Percentiles rank a stretch among this genome's conserved stretches.
phyloP scores from a whole-genome alignment of 768 basidiomycete species.

The Lactarius tabidus region DNA sequence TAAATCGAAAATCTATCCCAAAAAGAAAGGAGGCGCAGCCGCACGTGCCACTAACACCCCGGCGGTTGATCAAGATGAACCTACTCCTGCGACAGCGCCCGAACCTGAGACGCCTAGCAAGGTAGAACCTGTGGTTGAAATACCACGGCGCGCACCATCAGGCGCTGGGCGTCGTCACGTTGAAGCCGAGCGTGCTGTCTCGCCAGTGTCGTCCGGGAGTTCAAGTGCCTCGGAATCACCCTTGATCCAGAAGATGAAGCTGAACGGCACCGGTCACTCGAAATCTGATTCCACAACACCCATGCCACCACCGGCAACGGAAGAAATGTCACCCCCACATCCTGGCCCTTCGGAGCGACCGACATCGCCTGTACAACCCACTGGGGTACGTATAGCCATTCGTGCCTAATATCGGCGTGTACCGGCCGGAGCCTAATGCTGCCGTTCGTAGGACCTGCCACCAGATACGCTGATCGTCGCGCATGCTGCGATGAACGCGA shows the following conservation, averaged over 20 bases:
- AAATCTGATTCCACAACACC: constrained; percentile 32
- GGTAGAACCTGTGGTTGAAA: constrained; percentile 37
- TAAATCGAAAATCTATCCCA: constrained; percentile 46
- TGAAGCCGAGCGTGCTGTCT: constrained; percentile 54
- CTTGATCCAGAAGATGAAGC: constrained; percentile 61
- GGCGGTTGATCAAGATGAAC: constrained; percentile 25
- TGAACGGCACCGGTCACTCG: constrained; percentile 46
- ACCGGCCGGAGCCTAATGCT: not conserved
- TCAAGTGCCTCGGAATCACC: constrained; percentile 75
- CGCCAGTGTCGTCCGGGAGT: constrained; percentile 61
- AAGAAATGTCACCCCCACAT: constrained; percentile 17
- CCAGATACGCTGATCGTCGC: constrained; percentile 71
- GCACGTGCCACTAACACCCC: constrained; percentile 45
- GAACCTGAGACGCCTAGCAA: constrained; percentile 56
- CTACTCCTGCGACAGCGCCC: constrained; percentile 32
- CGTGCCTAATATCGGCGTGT: not conserved
- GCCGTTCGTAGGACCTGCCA: constrained; percentile 31
- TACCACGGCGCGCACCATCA: constrained; percentile 14
- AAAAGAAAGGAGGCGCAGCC: constrained; percentile 54
- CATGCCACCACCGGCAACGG: constrained; percentile 22
- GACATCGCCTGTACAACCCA: constrained; percentile 16
- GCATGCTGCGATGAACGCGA: constrained; percentile 61
- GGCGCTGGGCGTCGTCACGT: constrained; percentile 17
- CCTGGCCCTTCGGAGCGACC: constrained; percentile 18
- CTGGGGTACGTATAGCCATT: constrained; percentile 5